These are phyloP conservation scores for Dactylellina haptotyla DNA, from an alignment of 2,329 filamentous ascomycete species.

Conservation along the genomic window DNA sequence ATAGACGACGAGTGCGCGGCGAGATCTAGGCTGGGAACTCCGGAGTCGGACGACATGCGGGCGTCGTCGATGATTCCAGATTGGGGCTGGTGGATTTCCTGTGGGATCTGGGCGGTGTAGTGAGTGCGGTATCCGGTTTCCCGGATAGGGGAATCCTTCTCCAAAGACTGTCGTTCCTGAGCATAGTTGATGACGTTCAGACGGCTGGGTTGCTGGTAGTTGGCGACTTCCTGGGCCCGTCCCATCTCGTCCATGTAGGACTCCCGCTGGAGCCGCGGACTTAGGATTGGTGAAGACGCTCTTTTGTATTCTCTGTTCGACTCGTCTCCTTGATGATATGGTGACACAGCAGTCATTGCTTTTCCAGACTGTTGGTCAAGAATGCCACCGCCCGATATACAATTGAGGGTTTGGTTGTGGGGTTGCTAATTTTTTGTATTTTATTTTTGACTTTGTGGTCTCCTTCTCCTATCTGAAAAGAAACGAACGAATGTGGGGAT, in stretches of 20 bases:
- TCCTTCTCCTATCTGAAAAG: background rate
- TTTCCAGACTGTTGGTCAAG: background rate
- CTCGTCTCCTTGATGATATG: conserved; percentile 39
- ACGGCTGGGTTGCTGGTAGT: conserved; percentile 44
- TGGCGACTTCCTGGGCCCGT: conserved; percentile 16
- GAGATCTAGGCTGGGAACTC: conserved; percentile 38
- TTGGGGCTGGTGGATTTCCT: conserved; percentile 50
- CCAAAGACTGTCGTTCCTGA: conserved; percentile 38
- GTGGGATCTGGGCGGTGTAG: conserved; percentile 52
- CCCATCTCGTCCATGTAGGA: conserved; percentile 45
- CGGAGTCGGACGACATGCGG: conserved; percentile 47
- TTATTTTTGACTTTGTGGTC: background rate
- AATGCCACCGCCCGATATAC: conserved; percentile 2
- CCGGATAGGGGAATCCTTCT: conserved; percentile 52
- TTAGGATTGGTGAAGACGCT: conserved; percentile 53
- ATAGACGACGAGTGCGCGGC: conserved; percentile 23
- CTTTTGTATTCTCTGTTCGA: conserved; percentile 27
- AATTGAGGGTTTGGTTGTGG: conserved; percentile 3
- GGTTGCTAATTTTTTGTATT: background rate
- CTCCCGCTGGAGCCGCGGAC: conserved; percentile 38
- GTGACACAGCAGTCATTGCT: conserved; percentile 54
- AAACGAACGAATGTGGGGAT: background rate
- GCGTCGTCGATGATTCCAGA: conserved; percentile 50
- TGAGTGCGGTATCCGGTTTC: conserved; percentile 52
- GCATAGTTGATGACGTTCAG: conserved; percentile 45